Conservation (phyloP, 495 filamentous ascomycete genomes). For the Letharia columbiana region DNA sequence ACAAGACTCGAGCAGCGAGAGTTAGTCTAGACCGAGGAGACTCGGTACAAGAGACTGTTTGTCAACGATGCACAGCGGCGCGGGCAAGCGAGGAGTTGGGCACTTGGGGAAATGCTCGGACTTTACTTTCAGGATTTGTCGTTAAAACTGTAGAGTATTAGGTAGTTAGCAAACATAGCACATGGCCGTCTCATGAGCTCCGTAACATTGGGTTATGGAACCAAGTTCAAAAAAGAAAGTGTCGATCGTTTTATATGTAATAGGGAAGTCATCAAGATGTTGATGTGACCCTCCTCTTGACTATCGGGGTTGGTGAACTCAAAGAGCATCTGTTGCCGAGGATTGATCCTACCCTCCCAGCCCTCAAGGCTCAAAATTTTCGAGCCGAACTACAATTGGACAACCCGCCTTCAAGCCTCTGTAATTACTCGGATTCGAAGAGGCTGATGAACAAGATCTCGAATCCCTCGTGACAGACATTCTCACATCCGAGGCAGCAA, state of each 20-base stretch:
- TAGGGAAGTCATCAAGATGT: background rate
- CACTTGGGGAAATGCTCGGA: constrained; percentile 1
- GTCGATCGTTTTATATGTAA: background rate
- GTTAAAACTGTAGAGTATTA: constrained; percentile 15
- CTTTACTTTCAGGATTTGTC: background rate
- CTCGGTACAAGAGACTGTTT: background rate
- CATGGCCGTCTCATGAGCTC: background rate
- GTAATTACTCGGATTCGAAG: background rate
- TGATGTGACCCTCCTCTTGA: background rate
- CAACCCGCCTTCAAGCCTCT: background rate
- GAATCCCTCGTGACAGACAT: background rate
- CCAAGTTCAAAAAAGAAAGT: background rate
- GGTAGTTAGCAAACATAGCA: background rate
- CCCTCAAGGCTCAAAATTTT: no score
- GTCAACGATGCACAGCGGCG: background rate
- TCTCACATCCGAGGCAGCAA: background rate
- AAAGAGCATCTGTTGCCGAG: background rate
- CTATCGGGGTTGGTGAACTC: background rate
- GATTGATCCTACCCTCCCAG: background rate
- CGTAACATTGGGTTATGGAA: background rate
- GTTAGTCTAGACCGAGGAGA: background rate
- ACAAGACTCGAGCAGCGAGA: constrained; percentile 19
- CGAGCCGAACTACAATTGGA: no score
- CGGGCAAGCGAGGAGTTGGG: constrained; percentile 11
- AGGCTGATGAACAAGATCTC: background rate